phyloP scores from a whole-genome alignment of 345 rosid genomes.

The Lepidium africanum region DNA sequence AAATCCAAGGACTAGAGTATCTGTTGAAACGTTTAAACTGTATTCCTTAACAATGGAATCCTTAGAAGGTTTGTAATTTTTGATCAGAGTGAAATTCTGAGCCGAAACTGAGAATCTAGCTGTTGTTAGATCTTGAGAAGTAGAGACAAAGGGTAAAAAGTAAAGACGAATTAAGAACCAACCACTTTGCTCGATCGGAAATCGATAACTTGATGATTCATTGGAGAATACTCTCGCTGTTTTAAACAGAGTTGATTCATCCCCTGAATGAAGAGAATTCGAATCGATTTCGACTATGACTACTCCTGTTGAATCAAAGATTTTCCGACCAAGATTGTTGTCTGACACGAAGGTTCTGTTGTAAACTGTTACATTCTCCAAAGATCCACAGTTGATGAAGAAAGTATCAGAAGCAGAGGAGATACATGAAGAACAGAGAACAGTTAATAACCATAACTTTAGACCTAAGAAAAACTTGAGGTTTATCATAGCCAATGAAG shows the following conservation, averaged over 20 bases:
- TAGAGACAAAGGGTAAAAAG: conserved; percentile 44
- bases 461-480: neutral
- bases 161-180: conserved; percentile 67
- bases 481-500: conserved; percentile 31
- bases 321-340: conserved; percentile 1
- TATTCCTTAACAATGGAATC: conserved; percentile 45
- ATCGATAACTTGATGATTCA: conserved; percentile 41
- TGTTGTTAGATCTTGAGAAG: conserved; percentile 35
- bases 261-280: conserved; percentile 15
- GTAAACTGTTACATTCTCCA: conserved; percentile 31
- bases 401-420: conserved; percentile 49
- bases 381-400: conserved; percentile 70
- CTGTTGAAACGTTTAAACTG: conserved; percentile 41
- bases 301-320: conserved; percentile 24
- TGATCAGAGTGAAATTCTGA: conserved; percentile 57
- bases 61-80: conserved; percentile 32
- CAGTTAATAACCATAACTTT: conserved; percentile 24
- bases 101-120: conserved; percentile 67
- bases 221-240: conserved; percentile 53
- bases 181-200: conserved; percentile 45
- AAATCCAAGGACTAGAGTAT: conserved; percentile 39
- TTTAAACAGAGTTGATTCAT: conserved; percentile 38
- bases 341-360: conserved; percentile 48
- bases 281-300: conserved; percentile 19
- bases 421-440: conserved; percentile 22